Percentiles rank a stretch among this genome's conserved stretches.
Evolutionary conservation across 1,284 basidiomycete genomes (phyloP).

Genomic region (Ustilago cynodontis): DNA sequence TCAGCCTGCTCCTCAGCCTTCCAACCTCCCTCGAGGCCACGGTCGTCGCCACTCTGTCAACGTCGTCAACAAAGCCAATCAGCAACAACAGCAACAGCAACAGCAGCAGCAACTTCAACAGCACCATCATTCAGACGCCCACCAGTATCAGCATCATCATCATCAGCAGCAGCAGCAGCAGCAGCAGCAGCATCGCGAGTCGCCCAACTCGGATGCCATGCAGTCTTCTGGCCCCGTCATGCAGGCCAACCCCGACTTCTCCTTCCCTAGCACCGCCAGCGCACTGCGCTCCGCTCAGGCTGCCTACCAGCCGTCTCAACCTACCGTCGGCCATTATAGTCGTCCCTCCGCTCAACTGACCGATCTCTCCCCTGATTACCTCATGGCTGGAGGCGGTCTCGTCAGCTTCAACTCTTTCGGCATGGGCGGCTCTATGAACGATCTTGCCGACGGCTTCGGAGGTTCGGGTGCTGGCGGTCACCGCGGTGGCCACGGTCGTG

Average conservation of each 20-base stretch:
- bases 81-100: constrained; percentile 43
- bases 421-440: constrained; percentile 49
- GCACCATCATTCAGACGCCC: background rate
- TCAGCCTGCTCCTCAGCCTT: constrained; percentile 23
- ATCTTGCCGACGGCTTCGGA: constrained; percentile 65
- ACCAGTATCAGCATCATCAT: constrained; percentile 16
- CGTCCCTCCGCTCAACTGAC: constrained; percentile 66
- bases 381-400: constrained; percentile 67
- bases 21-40: constrained; percentile 77
- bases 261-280: constrained; percentile 54
- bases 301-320: constrained; percentile 37
- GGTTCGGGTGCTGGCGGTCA: constrained; percentile 50
- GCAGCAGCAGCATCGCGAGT: constrained; percentile 62
- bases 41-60: constrained; percentile 94
- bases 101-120: constrained; percentile 28
- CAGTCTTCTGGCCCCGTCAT: constrained; percentile 38
- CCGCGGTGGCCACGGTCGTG: constrained; percentile 46
- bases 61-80: constrained; percentile 73
- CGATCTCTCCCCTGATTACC: constrained; percentile 65
- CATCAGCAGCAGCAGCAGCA: constrained; percentile 50
- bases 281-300: constrained; percentile 36
- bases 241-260: constrained; percentile 59
- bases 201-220: constrained; percentile 33
- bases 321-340: constrained; percentile 51
- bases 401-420: constrained; percentile 58